These are phyloP conservation scores for Yamadazyma aaseri DNA, from an alignment of 1,139 yeast species.

Conservation along the genomic window DNA sequence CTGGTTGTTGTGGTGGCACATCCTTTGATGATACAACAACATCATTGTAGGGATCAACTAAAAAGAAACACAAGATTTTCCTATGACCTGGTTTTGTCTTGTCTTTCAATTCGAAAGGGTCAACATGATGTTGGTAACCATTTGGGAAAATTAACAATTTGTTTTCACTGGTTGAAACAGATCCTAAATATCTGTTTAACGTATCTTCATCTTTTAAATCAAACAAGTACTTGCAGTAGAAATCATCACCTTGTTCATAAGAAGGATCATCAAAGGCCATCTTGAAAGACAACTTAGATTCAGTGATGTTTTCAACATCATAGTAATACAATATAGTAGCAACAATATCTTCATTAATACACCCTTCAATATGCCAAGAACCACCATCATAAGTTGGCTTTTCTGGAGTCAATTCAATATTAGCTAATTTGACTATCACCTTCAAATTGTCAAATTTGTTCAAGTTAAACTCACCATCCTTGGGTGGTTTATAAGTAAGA, in stretches of 20 bases:
- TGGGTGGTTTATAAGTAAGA: conserved; percentile 19
- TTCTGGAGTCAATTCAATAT: conserved; percentile 44
- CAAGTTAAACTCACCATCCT: conserved; percentile 19
- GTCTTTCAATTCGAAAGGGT: conserved; percentile 37
- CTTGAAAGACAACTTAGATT: conserved; percentile 34
- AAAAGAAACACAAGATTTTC: conserved; percentile 41
- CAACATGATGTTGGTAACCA: conserved; percentile 40
- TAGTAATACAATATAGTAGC: conserved; percentile 45
- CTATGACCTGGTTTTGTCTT: conserved; percentile 36
- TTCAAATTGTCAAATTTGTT: conserved; percentile 23
- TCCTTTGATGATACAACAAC: conserved; percentile 27
- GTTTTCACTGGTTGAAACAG: conserved; percentile 25
- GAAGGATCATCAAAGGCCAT: conserved; percentile 31
- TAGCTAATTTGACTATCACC: conserved; percentile 42
- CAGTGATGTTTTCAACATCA: conserved; percentile 39
- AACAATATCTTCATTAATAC: conserved; percentile 41
- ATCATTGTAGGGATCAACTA: conserved; percentile 38
- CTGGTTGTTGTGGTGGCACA: conserved; percentile 42
- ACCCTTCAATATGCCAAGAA: conserved; percentile 48
- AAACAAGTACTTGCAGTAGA: conserved; percentile 23
- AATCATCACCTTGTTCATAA: conserved; percentile 36
- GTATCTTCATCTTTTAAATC: conserved; percentile 32
- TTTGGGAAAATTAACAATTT: conserved; percentile 42
- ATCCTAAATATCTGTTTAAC: conserved; percentile 24
- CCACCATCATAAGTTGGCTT: conserved; percentile 41